Conservation (phyloP, 768 basidiomycete species). For the Termitomyces eurrhizus region DNA sequence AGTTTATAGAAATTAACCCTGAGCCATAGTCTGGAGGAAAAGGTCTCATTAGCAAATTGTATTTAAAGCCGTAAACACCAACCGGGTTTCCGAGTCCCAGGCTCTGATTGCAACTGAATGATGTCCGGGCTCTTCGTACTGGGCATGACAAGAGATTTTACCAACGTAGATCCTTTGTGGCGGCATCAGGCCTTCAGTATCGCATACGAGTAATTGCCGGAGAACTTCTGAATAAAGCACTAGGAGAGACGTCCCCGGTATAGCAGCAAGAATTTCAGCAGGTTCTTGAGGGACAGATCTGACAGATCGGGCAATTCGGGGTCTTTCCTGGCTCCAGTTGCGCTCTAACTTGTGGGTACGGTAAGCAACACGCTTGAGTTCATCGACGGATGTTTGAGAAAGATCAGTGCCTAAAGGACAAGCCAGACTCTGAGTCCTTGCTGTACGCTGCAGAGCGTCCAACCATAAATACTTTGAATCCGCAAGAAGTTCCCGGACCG, state of each 20-base stretch:
- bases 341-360: neutral
- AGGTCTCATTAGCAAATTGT: too few relatives aligned
- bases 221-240: neutral
- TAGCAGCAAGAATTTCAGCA: neutral
- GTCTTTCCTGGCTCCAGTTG: neutral
- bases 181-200: too few relatives aligned
- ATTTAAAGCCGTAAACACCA: too few relatives aligned
- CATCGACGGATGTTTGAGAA: neutral
- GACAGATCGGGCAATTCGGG: neutral
- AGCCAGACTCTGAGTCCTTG: neutral
- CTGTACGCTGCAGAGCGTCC: neutral
- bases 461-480: neutral
- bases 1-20: too few relatives aligned
- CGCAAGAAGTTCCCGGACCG: slow-evolving; percentile 6
- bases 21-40: too few relatives aligned
- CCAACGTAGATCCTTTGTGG: too few relatives aligned
- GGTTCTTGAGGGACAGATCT: neutral
- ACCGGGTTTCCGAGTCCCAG: too few relatives aligned
- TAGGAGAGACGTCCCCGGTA: neutral
- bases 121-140: too few relatives aligned
- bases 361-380: neutral
- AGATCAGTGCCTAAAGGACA: neutral
- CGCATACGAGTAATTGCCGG: too few relatives aligned
- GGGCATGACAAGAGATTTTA: too few relatives aligned
- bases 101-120: too few relatives aligned